Conservation (phyloP, 805 yeast species). For the Yarrowia yakushimensis region DNA sequence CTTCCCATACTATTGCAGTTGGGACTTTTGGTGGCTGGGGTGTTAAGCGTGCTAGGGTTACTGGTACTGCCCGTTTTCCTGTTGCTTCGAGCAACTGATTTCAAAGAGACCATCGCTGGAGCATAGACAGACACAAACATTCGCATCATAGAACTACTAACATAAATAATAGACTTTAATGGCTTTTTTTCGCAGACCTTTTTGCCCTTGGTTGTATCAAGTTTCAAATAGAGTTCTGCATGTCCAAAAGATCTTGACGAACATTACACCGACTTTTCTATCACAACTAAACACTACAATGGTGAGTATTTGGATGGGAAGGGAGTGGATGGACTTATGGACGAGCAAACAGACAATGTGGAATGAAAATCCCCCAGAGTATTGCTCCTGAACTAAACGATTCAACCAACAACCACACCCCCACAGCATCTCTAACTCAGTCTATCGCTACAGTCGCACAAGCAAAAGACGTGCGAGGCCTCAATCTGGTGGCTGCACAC, state of each 20-base stretch:
- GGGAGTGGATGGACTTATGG: not conserved
- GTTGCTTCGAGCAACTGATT: not conserved
- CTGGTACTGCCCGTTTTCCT: not conserved
- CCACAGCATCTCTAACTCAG: constrained; percentile 28
- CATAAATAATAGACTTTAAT: not conserved
- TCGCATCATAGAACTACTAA: constrained; percentile 11
- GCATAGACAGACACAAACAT: not conserved
- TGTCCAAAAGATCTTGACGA: constrained; percentile 13
- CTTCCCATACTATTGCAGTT: constrained; percentile 9
- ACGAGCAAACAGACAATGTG: not conserved
- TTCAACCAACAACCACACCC: not conserved
- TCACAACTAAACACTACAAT: constrained; percentile 7
- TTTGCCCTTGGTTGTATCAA: not conserved
- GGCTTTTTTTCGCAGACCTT: no score
- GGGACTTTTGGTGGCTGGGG: constrained; percentile 1
- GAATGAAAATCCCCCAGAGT: not conserved
- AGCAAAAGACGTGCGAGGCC: constrained; percentile 52
- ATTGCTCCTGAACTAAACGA: not conserved
- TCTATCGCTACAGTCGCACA: constrained; percentile 42
- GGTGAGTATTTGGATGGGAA: not conserved
- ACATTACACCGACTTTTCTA: not conserved
- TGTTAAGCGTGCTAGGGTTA: not conserved
- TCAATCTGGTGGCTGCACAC: constrained; percentile 91
- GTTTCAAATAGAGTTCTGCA: not conserved
- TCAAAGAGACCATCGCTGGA: not conserved